Percentiles rank a stretch among this genome's conserved stretches.
These are phyloP conservation scores for Picochlorum sp. DNA, from an alignment of 139 green algal genomes.

Conservation along the genomic window DNA sequence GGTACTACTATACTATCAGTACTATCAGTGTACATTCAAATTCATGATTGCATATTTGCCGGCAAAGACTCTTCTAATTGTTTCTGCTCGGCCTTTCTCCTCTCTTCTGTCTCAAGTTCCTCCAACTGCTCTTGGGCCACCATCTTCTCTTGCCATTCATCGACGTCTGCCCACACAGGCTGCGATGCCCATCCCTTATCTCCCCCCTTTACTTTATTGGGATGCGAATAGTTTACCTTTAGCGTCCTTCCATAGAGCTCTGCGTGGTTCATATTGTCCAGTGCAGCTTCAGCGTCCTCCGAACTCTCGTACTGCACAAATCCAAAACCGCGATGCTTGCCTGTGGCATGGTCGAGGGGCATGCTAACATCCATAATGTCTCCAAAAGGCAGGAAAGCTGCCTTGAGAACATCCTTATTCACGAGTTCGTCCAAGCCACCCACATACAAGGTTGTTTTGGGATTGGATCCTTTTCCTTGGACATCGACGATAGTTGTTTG, in stretches of 20 bases:
- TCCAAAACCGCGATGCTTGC: slow-evolving; percentile 84
- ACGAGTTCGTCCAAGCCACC: slow-evolving; percentile 87
- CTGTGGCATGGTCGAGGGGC: slow-evolving; percentile 79
- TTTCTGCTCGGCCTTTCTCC: slow-evolving; percentile 23
- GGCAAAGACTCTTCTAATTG: neutral
- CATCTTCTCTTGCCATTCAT: slow-evolving; percentile 40
- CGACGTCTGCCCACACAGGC: slow-evolving; percentile 62
- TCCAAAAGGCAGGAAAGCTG: slow-evolving; percentile 94
- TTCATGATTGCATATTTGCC: neutral
- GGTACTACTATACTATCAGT: too few species aligned
- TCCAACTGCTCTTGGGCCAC: slow-evolving; percentile 25
- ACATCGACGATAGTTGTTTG: slow-evolving; percentile 51
- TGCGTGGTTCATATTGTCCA: slow-evolving; percentile 98
- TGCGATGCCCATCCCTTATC: slow-evolving; percentile 71
- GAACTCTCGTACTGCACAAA: slow-evolving; percentile 89
- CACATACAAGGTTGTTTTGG: slow-evolving; percentile 85
- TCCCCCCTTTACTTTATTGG: slow-evolving; percentile 87
- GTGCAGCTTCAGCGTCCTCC: slow-evolving; percentile 82
- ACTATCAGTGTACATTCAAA: neutral
- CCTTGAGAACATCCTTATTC: slow-evolving; percentile 78
- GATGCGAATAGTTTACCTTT: slow-evolving; percentile 81
- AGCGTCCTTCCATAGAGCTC: slow-evolving; percentile 61
- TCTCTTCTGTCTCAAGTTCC: slow-evolving; percentile 32
- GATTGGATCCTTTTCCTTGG: slow-evolving; percentile 63
- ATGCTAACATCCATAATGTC: slow-evolving; percentile 95